These are phyloP conservation scores for Beauveria australis DNA, from an alignment of 2,329 filamentous ascomycete species.

Conservation along the genomic window DNA sequence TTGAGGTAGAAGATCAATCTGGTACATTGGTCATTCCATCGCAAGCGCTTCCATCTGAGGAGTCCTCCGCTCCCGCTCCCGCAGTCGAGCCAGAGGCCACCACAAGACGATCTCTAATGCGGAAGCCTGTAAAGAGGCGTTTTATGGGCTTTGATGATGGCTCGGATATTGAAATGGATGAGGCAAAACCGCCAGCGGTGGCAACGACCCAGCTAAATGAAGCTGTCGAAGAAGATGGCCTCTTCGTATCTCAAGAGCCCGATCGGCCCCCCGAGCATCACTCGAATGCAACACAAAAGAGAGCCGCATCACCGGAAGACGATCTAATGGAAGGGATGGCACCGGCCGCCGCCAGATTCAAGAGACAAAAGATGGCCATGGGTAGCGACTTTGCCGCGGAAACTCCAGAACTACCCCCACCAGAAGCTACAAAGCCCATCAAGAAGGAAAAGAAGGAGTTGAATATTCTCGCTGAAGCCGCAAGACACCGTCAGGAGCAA, in stretches of 20 bases:
- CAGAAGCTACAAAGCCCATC: slow-evolving; percentile 23
- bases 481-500: slow-evolving; percentile 53
- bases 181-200: slow-evolving; percentile 13
- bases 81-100: slow-evolving; percentile 13
- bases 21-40: slow-evolving; percentile 9
- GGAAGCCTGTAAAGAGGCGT: slow-evolving; percentile 40
- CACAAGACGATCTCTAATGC: slow-evolving; percentile 24
- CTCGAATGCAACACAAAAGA: slow-evolving; percentile 33
- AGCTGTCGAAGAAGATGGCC: slow-evolving; percentile 31
- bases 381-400: slow-evolving; percentile 36
- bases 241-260: slow-evolving; percentile 50
- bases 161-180: slow-evolving; percentile 30
- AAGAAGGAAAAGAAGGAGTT: slow-evolving; percentile 52
- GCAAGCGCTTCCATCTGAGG: not conserved
- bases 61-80: not conserved
- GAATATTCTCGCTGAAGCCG: slow-evolving; percentile 61
- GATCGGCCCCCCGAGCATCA: slow-evolving; percentile 17
- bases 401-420: slow-evolving; percentile 15
- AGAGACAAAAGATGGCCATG: slow-evolving; percentile 62
- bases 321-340: slow-evolving; percentile 65
- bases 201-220: slow-evolving; percentile 8
- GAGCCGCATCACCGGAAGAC: slow-evolving; percentile 36
- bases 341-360: slow-evolving; percentile 68
- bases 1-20: slow-evolving; percentile 42
- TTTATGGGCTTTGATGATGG: slow-evolving; percentile 65